Evolutionary conservation across 768 basidiomycete species (phyloP).

Genomic region (Gyrodon lividus): DNA sequence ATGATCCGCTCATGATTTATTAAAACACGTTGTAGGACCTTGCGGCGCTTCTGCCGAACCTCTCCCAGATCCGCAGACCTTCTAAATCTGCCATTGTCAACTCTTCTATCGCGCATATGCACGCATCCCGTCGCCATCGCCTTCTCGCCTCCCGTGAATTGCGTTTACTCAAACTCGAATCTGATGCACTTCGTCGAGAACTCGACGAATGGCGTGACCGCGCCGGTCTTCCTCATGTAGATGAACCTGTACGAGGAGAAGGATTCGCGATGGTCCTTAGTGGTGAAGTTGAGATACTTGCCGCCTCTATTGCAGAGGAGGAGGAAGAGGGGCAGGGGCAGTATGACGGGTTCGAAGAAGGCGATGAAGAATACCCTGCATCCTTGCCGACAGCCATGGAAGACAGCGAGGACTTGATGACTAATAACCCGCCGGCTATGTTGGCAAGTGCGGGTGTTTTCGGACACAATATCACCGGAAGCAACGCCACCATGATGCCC

Average conservation of each 20-base stretch:
- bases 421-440: constrained; percentile 27
- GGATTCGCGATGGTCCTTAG: constrained; percentile 68
- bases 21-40: constrained; percentile 59
- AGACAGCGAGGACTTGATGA: constrained; percentile 31
- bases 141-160: constrained; percentile 80
- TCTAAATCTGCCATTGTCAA: constrained; percentile 98
- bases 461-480: constrained; percentile 28
- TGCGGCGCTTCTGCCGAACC: constrained; percentile 86
- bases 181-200: constrained; percentile 85
- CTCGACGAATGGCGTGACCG: constrained; percentile 92
- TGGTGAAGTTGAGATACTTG: constrained; percentile 69
- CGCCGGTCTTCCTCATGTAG: constrained; percentile 64
- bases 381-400: constrained; percentile 27
- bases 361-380: constrained; percentile 39
- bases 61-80: constrained; percentile 88
- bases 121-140: constrained; percentile 78
- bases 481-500: constrained; percentile 32
- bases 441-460: constrained; percentile 35
- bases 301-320: constrained; percentile 51
- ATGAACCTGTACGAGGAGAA: constrained; percentile 71
- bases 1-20: constrained; percentile 12
- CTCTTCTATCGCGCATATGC: constrained; percentile 87
- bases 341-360: constrained; percentile 40
- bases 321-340: constrained; percentile 46
- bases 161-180: constrained; percentile 73